A percentile compares a stretch with the other conserved stretches of the same genome.
Conservation (phyloP, 257 asterid genomes). For the Catharanthus roseus region DNA sequence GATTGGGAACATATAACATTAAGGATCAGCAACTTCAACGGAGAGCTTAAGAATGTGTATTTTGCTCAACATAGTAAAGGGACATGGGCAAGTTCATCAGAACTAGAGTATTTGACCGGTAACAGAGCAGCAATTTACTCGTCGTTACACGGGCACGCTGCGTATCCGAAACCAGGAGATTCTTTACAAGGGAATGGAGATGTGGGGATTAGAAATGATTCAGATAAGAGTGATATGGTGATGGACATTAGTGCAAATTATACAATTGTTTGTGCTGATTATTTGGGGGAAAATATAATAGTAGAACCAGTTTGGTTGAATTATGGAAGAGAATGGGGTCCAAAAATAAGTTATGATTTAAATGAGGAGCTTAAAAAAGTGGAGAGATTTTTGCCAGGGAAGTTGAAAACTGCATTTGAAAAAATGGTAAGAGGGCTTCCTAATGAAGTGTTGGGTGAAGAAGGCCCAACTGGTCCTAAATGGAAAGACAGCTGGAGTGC, state of each 20-base stretch:
- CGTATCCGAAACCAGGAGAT: slow-evolving; percentile 46
- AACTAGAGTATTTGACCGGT: slow-evolving; percentile 46
- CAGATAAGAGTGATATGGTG: slow-evolving; percentile 37
- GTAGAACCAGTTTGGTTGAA: slow-evolving; percentile 66
- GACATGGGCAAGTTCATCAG: slow-evolving; percentile 40
- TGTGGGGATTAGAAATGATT: slow-evolving; percentile 63
- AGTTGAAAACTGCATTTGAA: slow-evolving; percentile 36
- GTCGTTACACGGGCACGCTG: slow-evolving; percentile 74
- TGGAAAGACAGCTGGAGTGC: slow-evolving; percentile 72
- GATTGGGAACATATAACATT: slow-evolving; percentile 91
- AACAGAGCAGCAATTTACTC: slow-evolving; percentile 55
- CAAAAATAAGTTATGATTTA: slow-evolving; percentile 46
- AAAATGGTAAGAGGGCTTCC: slow-evolving; percentile 49
- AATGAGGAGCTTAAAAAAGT: slow-evolving; percentile 52
- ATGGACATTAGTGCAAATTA: slow-evolving; percentile 43
- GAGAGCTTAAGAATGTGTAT: slow-evolving; percentile 51
- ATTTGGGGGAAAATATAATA: slow-evolving; percentile 28
- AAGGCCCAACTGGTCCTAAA: slow-evolving; percentile 86
- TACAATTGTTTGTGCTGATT: slow-evolving; percentile 37
- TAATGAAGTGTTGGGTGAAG: slow-evolving; percentile 66
- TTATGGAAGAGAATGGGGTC: slow-evolving; percentile 77
- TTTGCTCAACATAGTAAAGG: slow-evolving; percentile 70
- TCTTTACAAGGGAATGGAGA: slow-evolving; percentile 51
- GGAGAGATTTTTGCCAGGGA: slow-evolving; percentile 50
- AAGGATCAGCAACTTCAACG: slow-evolving; percentile 69